A percentile compares a stretch with the other conserved stretches of the same genome.
Evolutionary conservation across 805 yeast species (phyloP).

Genomic region (Wickerhamomyces canadensis): DNA sequence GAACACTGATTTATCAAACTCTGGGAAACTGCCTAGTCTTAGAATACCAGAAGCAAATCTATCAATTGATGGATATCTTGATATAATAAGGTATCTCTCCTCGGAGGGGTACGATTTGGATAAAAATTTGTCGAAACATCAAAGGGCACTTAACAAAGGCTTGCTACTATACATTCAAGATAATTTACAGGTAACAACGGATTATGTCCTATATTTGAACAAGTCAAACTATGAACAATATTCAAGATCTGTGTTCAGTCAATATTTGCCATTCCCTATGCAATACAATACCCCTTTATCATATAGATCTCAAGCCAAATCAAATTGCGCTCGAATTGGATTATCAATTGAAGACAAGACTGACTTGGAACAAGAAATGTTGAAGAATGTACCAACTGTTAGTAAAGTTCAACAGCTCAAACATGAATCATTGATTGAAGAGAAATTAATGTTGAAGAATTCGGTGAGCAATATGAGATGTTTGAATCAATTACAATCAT

Average conservation of each 20-base stretch:
- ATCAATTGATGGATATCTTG: constrained; percentile 36
- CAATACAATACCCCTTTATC: constrained; percentile 63
- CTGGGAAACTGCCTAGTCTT: constrained; percentile 46
- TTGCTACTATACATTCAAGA: constrained; percentile 36
- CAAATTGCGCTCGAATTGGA: constrained; percentile 28
- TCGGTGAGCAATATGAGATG: constrained; percentile 24
- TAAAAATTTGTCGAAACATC: constrained; percentile 12
- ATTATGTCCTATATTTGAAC: constrained; percentile 52
- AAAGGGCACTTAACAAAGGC: constrained; percentile 38
- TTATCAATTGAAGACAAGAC: constrained; percentile 27
- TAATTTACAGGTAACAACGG: constrained; percentile 42
- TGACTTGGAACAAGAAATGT: constrained; percentile 25
- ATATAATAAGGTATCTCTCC: constrained; percentile 31
- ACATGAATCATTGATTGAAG: constrained; percentile 39
- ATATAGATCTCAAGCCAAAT: constrained; percentile 29
- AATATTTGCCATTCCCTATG: constrained; percentile 63
- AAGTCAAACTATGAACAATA: constrained; percentile 53
- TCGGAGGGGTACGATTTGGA: constrained; percentile 8
- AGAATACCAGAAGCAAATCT: constrained; percentile 10
- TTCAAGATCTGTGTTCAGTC: constrained; percentile 48
- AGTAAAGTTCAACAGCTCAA: constrained; percentile 69
- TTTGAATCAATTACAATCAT: constrained; percentile 11
- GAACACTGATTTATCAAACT: constrained; percentile 48
- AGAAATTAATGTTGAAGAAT: constrained; percentile 20
- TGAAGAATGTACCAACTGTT: constrained; percentile 22